These are phyloP conservation scores for Verticillium klebahnii DNA, from an alignment of 2,329 filamentous ascomycete genomes.

Conservation along the genomic window DNA sequence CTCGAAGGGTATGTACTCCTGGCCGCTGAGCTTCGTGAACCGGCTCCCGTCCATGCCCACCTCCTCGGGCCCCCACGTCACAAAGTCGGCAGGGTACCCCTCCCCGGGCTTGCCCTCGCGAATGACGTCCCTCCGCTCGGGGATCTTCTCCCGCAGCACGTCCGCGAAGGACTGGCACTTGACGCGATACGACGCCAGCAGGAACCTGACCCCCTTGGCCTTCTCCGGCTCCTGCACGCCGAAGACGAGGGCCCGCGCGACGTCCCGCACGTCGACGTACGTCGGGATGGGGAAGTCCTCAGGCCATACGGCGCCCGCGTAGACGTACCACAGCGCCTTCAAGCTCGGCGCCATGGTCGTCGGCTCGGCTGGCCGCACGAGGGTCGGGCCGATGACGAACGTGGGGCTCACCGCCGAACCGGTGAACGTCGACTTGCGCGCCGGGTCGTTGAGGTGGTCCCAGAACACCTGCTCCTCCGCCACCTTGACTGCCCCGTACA, in stretches of 20 bases:
- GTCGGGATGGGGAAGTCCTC: neutral
- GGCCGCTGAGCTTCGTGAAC: neutral
- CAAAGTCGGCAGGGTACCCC: constrained; percentile 6
- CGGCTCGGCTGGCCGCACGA: constrained; percentile 8
- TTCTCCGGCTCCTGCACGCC: neutral
- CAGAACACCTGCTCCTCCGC: constrained; percentile 24
- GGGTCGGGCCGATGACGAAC: constrained; percentile 19
- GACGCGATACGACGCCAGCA: neutral
- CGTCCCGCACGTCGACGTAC: constrained; percentile 11
- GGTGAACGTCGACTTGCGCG: constrained; percentile 17
- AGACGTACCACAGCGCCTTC: constrained; percentile 1
- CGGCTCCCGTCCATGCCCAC: constrained; percentile 3
- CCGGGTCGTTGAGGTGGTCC: constrained; percentile 9
- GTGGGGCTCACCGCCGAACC: constrained; percentile 21
- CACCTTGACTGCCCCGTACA: constrained; percentile 26
- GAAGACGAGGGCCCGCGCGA: constrained; percentile 5
- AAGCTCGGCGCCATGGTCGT: constrained; percentile 6
- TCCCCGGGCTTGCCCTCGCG: constrained; percentile 7
- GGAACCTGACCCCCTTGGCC: constrained; percentile 2
- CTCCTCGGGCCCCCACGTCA: neutral
- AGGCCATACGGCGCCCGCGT: constrained; percentile 3
- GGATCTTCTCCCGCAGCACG: constrained; percentile 4
- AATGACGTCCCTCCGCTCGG: constrained; percentile 3
- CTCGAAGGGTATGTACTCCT: neutral
- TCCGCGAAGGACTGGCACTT: constrained; percentile 6